Base-by-base conservation (phyloP, 192 early-diverging fungal genomes). In the Coemansia furcata region DNA sequence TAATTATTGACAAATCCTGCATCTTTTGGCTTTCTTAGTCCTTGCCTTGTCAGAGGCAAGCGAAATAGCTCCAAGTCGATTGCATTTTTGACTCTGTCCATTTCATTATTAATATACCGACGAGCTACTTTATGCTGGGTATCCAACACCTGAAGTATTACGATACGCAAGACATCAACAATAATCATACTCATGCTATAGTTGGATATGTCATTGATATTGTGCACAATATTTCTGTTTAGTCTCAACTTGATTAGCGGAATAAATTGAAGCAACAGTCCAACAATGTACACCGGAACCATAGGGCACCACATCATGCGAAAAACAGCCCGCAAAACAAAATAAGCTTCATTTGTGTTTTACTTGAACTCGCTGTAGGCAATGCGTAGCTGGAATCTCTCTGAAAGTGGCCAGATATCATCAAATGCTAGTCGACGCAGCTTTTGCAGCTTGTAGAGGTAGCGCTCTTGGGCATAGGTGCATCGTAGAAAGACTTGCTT, bases 231-330 rank as follows among this genome's bases (percentile, higher is more conserved):
- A 1, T 54, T 58, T 2, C 57, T 52, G 30, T 59, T 55, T 26
- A 72, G 12, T n/a, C 55, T 43, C 6, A 60, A 35, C 14, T 38
- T 9, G 7, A 39, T 33, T 10, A 74, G 47, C 7, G 26, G 29
- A 3, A 64, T 52, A 14, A 50, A 55, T 33, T 68, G 57, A 1
- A 66, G 12, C 19, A 74, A 15, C 30, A 62, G 19, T 8, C 64
- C 62, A 7, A 60, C 35, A 6, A 72, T 38, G 29, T 71, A 80
- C 23, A 68, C 14, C 0, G 72, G 77, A 33, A 72, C 19, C 42
- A 80, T 55, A 8, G 68, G 62, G 4, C 69, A 65, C 77, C 77
- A 80, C 15, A 65, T 63, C 66, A 65, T 46, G 4, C 69, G 57
- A 7, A 71, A 32, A 30, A 80, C 59, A 10, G 78, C 78, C 1